Percentiles rank a stretch among this genome's conserved stretches.
phyloP scores from a whole-genome alignment of 2,329 filamentous ascomycete genomes.

The Cordyceps javanica region DNA sequence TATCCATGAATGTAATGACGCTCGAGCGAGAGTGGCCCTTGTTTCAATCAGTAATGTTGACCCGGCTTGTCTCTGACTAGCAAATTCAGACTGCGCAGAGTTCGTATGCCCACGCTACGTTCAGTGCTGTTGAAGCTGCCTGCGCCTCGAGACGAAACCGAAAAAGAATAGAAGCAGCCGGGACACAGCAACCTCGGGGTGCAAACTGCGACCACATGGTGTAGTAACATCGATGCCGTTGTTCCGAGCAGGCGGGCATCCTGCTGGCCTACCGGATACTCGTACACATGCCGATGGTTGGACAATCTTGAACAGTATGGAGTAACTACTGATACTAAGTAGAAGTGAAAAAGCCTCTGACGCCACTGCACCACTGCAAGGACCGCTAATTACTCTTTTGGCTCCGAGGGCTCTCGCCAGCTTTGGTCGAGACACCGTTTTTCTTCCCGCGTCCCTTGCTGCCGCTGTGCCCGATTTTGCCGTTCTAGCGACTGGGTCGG shows the following conservation, averaged over 20 bases:
- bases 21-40: background rate
- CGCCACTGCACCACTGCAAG: conserved; percentile 2
- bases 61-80: background rate
- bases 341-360: conserved; percentile 1
- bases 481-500: background rate
- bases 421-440: conserved; percentile 5
- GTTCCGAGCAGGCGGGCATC: conserved; percentile 8
- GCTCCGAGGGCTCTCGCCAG: conserved; percentile 2
- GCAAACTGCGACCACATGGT: background rate
- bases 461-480: conserved; percentile 4
- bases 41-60: background rate
- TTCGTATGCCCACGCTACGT: background rate
- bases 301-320: no score
- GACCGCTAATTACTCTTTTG: conserved; percentile 10
- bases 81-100: background rate
- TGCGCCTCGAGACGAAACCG: background rate
- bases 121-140: background rate
- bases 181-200: background rate
- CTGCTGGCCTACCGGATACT: background rate
- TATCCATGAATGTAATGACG: background rate
- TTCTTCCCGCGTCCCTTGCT: background rate
- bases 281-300: no score
- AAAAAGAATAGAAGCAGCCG: background rate
- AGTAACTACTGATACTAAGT: no score
- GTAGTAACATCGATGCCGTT: conserved; percentile 4